These are phyloP conservation scores for Verbascum thapsus DNA, from an alignment of 257 asterid genomes.

Conservation along the genomic window DNA sequence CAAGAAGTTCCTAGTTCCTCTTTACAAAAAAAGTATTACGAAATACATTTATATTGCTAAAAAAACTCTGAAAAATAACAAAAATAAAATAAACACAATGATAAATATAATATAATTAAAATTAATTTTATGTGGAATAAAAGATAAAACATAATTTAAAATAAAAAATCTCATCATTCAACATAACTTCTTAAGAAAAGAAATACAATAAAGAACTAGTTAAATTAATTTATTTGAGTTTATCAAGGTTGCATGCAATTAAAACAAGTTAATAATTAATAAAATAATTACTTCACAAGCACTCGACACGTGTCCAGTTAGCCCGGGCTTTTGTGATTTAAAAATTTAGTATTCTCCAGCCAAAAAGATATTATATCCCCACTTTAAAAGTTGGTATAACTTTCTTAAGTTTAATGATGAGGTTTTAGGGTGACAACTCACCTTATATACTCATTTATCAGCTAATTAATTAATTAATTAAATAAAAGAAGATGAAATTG, in stretches of 20 bases:
- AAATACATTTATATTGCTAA: too few relatives aligned
- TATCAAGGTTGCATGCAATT: too few relatives aligned
- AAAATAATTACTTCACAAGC: neutral
- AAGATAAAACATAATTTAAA: too few relatives aligned
- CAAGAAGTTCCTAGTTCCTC: too few relatives aligned
- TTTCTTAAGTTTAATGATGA: constrained; percentile 42
- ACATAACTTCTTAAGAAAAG: too few relatives aligned
- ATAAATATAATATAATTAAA: too few relatives aligned
- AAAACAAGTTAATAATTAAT: neutral
- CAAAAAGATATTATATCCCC: constrained; percentile 16
- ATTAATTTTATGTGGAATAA: too few relatives aligned
- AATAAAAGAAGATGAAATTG: neutral
- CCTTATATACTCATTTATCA: constrained; percentile 29
- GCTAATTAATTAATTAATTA: constrained; percentile 7
- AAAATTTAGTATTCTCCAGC: constrained; percentile 25
- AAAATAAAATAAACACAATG: too few relatives aligned
- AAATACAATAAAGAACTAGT: too few relatives aligned
- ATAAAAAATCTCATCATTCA: too few relatives aligned
- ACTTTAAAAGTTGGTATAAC: constrained; percentile 16
- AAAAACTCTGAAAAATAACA: too few relatives aligned
- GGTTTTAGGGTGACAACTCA: constrained; percentile 45
- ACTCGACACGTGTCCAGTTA: constrained; percentile 28
- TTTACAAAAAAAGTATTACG: too few relatives aligned
- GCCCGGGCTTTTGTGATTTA: constrained; percentile 20
- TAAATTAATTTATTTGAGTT: neutral